phyloP scores from a whole-genome alignment of 1,284 basidiomycete species.

The Ganoderma resinaceum region DNA sequence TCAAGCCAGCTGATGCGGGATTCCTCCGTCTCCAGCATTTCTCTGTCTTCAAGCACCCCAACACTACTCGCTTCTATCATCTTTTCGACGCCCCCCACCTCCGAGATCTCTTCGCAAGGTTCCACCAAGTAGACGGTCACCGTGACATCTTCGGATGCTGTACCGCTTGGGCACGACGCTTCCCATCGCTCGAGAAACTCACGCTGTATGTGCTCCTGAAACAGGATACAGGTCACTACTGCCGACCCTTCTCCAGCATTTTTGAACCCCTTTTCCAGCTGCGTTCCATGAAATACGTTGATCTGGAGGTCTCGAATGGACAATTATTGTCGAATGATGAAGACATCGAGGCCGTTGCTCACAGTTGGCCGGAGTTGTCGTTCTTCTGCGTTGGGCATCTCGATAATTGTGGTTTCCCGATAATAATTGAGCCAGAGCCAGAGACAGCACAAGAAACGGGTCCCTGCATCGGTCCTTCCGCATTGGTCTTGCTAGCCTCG shows the following conservation, averaged over 20 bases:
- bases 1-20: background rate
- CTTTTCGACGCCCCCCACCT: background rate
- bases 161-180: background rate
- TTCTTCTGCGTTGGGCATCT: background rate
- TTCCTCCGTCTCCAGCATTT: background rate
- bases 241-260: background rate
- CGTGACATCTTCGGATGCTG: background rate
- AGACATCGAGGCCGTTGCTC: background rate
- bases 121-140: background rate
- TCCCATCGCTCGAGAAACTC: background rate
- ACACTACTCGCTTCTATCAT: background rate
- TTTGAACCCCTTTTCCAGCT: background rate
- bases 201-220: background rate
- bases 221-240: background rate
- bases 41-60: background rate
- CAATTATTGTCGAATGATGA: background rate
- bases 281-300: background rate
- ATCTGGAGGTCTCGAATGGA: background rate
- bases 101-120: background rate
- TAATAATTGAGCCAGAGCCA: too few relatives aligned
- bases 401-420: too few relatives aligned
- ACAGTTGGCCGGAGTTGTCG: background rate
- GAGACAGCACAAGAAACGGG: background rate
- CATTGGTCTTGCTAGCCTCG: background rate
- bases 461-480: background rate